Evolutionary conservation across 352 stramenopile species (phyloP).

Genomic region (Globisporangium spinosum): DNA sequence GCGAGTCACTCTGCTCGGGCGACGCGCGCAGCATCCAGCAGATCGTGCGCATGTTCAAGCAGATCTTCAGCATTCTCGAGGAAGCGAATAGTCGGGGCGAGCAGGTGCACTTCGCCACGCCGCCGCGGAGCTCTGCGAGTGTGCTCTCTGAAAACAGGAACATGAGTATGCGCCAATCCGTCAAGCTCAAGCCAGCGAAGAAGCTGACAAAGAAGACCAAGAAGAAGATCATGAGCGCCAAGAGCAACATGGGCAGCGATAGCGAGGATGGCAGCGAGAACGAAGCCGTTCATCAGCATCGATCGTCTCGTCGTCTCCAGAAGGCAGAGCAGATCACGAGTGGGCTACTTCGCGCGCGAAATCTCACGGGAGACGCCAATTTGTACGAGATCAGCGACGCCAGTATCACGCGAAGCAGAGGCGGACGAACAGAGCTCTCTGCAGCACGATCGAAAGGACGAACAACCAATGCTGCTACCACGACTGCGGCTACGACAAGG

Average conservation of each 20-base stretch:
- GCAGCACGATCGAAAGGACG: neutral
- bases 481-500: neutral
- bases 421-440: neutral
- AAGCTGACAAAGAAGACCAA: slow-evolving; percentile 7
- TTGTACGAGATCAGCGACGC: slow-evolving; percentile 17
- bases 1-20: slow-evolving; percentile 44
- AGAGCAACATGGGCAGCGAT: neutral
- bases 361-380: slow-evolving; percentile 1
- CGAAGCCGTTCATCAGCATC: neutral
- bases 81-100: slow-evolving; percentile 29
- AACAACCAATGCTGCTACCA: neutral
- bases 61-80: slow-evolving; percentile 57
- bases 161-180: neutral
- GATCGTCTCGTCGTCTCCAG: neutral
- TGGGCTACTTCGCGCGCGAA: neutral
- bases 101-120: slow-evolving; percentile 3
- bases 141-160: neutral
- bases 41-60: slow-evolving; percentile 52
- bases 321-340: neutral
- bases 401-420: slow-evolving; percentile 17
- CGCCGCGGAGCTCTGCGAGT: slow-evolving; percentile 3
- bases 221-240: neutral
- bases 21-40: slow-evolving; percentile 47
- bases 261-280: neutral
- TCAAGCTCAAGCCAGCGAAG: slow-evolving; percentile 11